phyloP scores from a whole-genome alignment of 805 yeast species.

The Danielia oregonensis region DNA sequence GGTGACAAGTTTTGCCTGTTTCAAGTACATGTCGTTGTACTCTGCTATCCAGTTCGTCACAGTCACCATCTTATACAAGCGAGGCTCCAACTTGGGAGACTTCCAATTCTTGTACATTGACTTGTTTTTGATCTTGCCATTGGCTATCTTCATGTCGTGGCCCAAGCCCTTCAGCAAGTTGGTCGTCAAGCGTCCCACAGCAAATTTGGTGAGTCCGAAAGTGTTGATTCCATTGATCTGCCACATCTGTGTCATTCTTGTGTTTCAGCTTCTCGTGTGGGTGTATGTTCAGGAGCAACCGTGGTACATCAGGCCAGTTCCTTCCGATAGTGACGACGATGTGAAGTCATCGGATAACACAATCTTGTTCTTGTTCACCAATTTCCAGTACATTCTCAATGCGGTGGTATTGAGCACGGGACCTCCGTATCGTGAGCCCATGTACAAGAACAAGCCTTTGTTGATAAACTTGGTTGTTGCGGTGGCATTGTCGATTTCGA shows the following conservation, averaged over 20 bases:
- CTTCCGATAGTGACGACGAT: constrained; percentile 68
- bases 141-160: constrained; percentile 98
- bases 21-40: constrained; percentile 95
- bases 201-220: constrained; percentile 87
- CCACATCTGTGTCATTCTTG: constrained; percentile 59
- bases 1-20: constrained; percentile 93
- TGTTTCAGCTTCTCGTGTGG: constrained; percentile 74
- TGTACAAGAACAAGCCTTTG: constrained; percentile 65
- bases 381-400: constrained; percentile 82
- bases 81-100: constrained; percentile 93
- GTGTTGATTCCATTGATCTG: constrained; percentile 80
- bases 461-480: constrained; percentile 56
- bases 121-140: constrained; percentile 81
- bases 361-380: constrained; percentile 71
- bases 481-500: constrained; percentile 41
- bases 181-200: constrained; percentile 80
- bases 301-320: constrained; percentile 81
- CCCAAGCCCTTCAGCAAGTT: constrained; percentile 67
- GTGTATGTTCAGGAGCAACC: constrained; percentile 46
- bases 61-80: constrained; percentile 76
- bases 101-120: constrained; percentile 96
- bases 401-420: constrained; percentile 88
- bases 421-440: constrained; percentile 86
- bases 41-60: constrained; percentile 94
- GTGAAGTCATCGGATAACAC: constrained; percentile 91